A percentile compares a stretch with the other conserved stretches of the same genome.
These are phyloP conservation scores for Amanita pseudoporphyria DNA, from an alignment of 768 basidiomycete genomes.

Conservation along the genomic window DNA sequence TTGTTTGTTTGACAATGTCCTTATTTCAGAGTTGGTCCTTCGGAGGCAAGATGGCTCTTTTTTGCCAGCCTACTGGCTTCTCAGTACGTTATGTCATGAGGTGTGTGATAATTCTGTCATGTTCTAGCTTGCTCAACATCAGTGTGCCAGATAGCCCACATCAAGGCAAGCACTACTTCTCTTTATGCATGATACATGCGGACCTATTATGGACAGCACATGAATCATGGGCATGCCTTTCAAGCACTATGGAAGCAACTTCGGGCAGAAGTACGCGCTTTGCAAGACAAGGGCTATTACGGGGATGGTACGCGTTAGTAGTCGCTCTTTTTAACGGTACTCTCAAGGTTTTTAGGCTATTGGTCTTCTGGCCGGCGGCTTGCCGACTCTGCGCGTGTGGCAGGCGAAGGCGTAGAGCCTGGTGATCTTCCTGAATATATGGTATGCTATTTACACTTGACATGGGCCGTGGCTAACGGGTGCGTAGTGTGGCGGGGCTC, in stretches of 20 bases:
- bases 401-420: conserved; percentile 37
- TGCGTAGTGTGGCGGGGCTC: conserved; percentile 70
- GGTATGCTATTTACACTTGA: conserved; percentile 29
- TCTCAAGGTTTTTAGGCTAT: conserved; percentile 39
- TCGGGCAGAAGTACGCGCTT: conserved; percentile 49
- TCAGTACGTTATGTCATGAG: conserved; percentile 80
- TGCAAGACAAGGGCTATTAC: conserved; percentile 73
- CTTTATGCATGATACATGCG: background rate
- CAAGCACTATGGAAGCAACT: conserved; percentile 67
- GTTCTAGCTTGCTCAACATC: conserved; percentile 8
- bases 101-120: conserved; percentile 28
- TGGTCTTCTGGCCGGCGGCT: conserved; percentile 76
- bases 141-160: conserved; percentile 60
- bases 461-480: background rate
- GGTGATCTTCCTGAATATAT: conserved; percentile 72
- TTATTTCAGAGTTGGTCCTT: conserved; percentile 61
- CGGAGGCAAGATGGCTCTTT: conserved; percentile 52
- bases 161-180: conserved; percentile 41
- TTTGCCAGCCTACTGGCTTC: conserved; percentile 53
- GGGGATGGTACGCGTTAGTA: conserved; percentile 57
- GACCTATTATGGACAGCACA: conserved; percentile 38
- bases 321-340: background rate
- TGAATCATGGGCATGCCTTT: conserved; percentile 72
- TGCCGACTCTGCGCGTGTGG: conserved; percentile 48
- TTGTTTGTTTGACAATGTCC: background rate